Base-by-base conservation (phyloP, 208 protist species). In the Leptomonas seymouri region DNA sequence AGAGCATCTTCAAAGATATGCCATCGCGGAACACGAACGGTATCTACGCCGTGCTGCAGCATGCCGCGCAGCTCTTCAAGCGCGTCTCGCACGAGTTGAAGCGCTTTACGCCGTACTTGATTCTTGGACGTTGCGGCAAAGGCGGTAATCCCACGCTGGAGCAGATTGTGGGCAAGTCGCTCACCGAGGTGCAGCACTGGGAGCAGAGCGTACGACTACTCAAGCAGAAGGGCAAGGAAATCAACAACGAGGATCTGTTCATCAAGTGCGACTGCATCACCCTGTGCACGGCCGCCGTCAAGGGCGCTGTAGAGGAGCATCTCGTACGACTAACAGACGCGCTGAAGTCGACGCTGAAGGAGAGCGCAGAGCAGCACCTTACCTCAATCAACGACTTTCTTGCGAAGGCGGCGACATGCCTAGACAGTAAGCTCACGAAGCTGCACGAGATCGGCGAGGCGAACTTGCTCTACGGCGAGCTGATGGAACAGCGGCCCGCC, bases 171-270 rank as follows among this genome's bases (percentile, higher is more conserved):
- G 82, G 83, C 25, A 71, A 87, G 58, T 76, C 93, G 30, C 70
- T 99, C 44, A 91, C 76, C 5, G 90, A 98, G 71, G 93, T 97
- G n/a, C 84, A 89, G 59, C 93, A 99, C 63, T 99, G 91, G 92
- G 97, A 99, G 76, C 85, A 93, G 76, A 97, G 97, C 71, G 94
- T 98, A 62, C 91, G 93, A 12, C 75, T 98, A 58, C 81, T 99
- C 16, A 98, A 98, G 81, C 82, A 96, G 65, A 98, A 98, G 73
- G 93, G 91, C 28, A 97, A 97, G 79, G 96, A 99, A 62, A 95
- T 97, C 57, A 97, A 98, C 74, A 62, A 85, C 44, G 86, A 98
- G 65, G 96, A 98, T 11, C 86, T 97, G 44, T 89, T 91, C 65
- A 92, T 98, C 67, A 93, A 93, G 61, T 95, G 98, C 59, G 94